phyloP scores from a whole-genome alignment of 2,329 filamentous ascomycete genomes.

The Cercospora sp. region DNA sequence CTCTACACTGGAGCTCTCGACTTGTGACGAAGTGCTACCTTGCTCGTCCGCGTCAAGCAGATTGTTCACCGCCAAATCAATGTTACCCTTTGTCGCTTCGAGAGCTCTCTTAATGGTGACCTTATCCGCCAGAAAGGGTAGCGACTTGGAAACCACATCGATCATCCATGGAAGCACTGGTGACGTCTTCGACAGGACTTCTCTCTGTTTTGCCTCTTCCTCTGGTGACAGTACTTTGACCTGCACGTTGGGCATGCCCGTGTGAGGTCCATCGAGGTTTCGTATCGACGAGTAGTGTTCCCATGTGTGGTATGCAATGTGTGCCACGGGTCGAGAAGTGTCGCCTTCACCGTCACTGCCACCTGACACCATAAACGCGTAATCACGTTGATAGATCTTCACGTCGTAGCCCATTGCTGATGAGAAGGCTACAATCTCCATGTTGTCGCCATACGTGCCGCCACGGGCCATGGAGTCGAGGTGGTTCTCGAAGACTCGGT shows the following conservation, averaged over 20 bases:
- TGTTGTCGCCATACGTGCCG: slow-evolving; percentile 65
- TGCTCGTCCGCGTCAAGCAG: slow-evolving; percentile 53
- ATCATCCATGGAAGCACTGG: slow-evolving; percentile 58
- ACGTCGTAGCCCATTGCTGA: slow-evolving; percentile 63
- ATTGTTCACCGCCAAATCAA: slow-evolving; percentile 55
- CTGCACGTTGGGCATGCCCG: slow-evolving; percentile 54
- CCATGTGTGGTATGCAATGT: slow-evolving; percentile 55
- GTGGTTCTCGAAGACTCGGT: slow-evolving; percentile 56
- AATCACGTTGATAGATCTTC: slow-evolving; percentile 60
- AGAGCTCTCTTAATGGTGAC: slow-evolving; percentile 55
- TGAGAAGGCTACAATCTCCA: slow-evolving; percentile 67
- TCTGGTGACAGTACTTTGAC: slow-evolving; percentile 41
- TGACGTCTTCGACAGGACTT: slow-evolving; percentile 42
- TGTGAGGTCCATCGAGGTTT: slow-evolving; percentile 59
- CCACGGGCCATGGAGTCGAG: slow-evolving; percentile 60
- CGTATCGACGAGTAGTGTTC: slow-evolving; percentile 69
- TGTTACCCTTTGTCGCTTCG: slow-evolving; percentile 55
- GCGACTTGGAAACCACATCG: slow-evolving; percentile 52
- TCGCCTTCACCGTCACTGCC: slow-evolving; percentile 36
- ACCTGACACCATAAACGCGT: slow-evolving; percentile 52
- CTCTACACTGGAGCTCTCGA: slow-evolving; percentile 52
- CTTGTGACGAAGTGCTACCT: slow-evolving; percentile 45
- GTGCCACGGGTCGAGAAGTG: slow-evolving; percentile 44
- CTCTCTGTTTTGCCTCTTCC: slow-evolving; percentile 43
- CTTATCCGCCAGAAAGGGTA: slow-evolving; percentile 54